Evolutionary conservation across 805 yeast genomes (phyloP).

Genomic region (Komagataella phaffii): DNA sequence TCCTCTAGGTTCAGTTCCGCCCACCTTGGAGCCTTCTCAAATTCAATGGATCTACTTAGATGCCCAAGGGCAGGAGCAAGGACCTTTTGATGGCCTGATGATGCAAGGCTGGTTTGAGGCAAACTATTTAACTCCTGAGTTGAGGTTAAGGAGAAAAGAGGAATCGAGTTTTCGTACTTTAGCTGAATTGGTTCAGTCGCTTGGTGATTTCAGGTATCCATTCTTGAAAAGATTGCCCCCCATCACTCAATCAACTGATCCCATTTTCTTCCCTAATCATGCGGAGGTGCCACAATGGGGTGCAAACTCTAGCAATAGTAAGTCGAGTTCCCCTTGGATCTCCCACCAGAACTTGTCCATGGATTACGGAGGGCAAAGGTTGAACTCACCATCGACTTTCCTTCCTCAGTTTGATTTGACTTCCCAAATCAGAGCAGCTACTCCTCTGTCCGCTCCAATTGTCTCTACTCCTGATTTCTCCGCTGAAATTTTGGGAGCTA

Average conservation of each 20-base stretch:
- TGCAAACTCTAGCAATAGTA: neutral
- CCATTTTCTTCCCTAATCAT: neutral
- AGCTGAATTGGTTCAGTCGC: constrained; percentile 32
- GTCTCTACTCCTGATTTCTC: neutral
- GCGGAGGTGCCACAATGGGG: neutral
- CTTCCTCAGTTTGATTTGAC: neutral
- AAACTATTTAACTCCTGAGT: constrained; percentile 40
- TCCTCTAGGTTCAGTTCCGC: neutral
- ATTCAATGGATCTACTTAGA: constrained; percentile 67
- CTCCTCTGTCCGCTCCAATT: neutral
- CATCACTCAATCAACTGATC: neutral
- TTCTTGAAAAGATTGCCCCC: constrained; percentile 44
- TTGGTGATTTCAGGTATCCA: constrained; percentile 42
- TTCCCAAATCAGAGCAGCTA: constrained; percentile 1
- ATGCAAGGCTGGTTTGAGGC: constrained; percentile 72
- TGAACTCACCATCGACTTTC: neutral
- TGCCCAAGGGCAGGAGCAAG: constrained; percentile 57
- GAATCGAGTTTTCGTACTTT: constrained; percentile 37
- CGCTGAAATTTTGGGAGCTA: neutral
- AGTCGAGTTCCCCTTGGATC: neutral
- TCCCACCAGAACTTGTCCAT: neutral
- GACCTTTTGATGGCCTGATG: constrained; percentile 60
- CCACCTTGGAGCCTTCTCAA: constrained; percentile 12
- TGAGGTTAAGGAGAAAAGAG: constrained; percentile 45
- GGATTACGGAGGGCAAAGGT: neutral